Evolutionary conservation across 2,329 filamentous ascomycete genomes (phyloP).

Genomic region (Tolypocladium nubicola): DNA sequence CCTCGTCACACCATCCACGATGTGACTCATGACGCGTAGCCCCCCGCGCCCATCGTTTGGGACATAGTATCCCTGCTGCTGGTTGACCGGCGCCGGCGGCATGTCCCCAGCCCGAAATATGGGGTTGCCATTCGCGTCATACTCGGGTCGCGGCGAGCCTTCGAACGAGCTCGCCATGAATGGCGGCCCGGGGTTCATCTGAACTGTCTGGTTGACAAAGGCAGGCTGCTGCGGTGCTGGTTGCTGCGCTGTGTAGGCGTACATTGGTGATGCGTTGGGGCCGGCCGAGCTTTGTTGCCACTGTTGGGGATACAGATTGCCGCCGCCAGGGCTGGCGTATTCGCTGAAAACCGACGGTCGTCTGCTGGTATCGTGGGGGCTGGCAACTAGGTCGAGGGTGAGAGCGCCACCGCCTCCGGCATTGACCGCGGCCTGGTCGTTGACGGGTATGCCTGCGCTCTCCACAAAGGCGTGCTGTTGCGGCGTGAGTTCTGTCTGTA

Average conservation of each 20-base stretch:
- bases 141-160: slow-evolving; percentile 18
- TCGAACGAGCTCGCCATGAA: slow-evolving; percentile 26
- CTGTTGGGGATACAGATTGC: slow-evolving; percentile 28
- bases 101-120: slow-evolving; percentile 24
- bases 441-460: slow-evolving; percentile 21
- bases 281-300: slow-evolving; percentile 35
- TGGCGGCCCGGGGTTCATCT: slow-evolving; percentile 19
- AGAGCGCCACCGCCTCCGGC: slow-evolving; percentile 21
- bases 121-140: slow-evolving; percentile 17
- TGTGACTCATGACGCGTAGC: slow-evolving; percentile 16
- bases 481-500: slow-evolving; percentile 28
- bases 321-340: slow-evolving; percentile 28
- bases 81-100: slow-evolving; percentile 15
- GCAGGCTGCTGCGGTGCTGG: slow-evolving; percentile 16
- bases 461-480: slow-evolving; percentile 32
- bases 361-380: slow-evolving; percentile 32
- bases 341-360: slow-evolving; percentile 36
- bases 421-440: slow-evolving; percentile 22
- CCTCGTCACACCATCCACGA: slow-evolving; percentile 18
- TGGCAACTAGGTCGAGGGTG: slow-evolving; percentile 34
- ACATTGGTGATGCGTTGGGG: slow-evolving; percentile 30
- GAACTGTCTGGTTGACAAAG: slow-evolving; percentile 20
- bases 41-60: slow-evolving; percentile 20
- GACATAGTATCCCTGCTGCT: slow-evolving; percentile 22
- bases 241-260: slow-evolving; percentile 33